Evolutionary conservation across 2,329 filamentous ascomycete species (phyloP).

Genomic region (Colletotrichum musicola): DNA sequence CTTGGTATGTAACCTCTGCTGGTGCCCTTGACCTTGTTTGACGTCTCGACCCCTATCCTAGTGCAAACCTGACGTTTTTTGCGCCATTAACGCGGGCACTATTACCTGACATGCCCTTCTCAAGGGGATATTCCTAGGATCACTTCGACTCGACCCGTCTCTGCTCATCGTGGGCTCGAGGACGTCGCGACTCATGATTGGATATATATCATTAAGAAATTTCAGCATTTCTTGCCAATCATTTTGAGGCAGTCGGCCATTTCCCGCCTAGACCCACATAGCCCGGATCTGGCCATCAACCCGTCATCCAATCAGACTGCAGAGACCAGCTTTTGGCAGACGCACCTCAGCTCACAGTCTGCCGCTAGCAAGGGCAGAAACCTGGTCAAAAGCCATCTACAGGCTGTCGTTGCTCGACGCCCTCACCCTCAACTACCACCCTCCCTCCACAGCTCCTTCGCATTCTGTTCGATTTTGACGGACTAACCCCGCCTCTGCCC

Average conservation of each 20-base stretch:
- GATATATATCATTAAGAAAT: constrained; percentile 19
- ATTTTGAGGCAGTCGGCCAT: constrained; percentile 13
- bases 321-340: constrained; percentile 46
- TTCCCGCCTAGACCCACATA: constrained; percentile 27
- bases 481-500: constrained; percentile 5
- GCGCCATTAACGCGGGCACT: constrained; percentile 25
- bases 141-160: constrained; percentile 9
- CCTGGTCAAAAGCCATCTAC: constrained; percentile 46
- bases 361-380: constrained; percentile 44
- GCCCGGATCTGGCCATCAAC: constrained; percentile 36
- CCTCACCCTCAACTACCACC: constrained; percentile 46
- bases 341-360: constrained; percentile 50
- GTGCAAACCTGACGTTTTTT: constrained; percentile 4
- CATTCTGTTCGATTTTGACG: constrained; percentile 28
- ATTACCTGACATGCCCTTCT: constrained; percentile 11
- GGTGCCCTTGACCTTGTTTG: constrained; percentile 32
- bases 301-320: constrained; percentile 47
- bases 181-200: constrained; percentile 16
- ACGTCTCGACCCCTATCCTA: constrained; percentile 12
- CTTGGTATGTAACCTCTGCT: constrained; percentile 22
- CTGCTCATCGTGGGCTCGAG: constrained; percentile 19
- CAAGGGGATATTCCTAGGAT: constrained; percentile 18
- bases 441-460: constrained; percentile 22
- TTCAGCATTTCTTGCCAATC: constrained; percentile 38
- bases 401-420: constrained; percentile 47